Base-by-base conservation (phyloP, 768 basidiomycete species). In the Kwoniella mangroviensis region DNA sequence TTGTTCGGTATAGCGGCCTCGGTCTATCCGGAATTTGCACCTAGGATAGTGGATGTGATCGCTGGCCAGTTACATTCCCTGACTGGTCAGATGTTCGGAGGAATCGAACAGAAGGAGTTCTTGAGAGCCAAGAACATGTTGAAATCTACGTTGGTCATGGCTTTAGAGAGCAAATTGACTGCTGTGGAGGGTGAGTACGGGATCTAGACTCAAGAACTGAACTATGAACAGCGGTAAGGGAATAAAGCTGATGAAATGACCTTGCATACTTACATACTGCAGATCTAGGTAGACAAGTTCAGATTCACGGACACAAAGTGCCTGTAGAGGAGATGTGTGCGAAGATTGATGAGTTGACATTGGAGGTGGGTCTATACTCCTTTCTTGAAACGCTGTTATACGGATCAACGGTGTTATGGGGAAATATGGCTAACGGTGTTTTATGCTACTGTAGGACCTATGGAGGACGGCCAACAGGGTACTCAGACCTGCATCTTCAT, bases 121-220 rank as follows among this genome's bases (percentile, higher is more conserved):
- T 85, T 85, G 67, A 87, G 96, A 68, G 95, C 96, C 49, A 94
- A 94, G 86, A 98, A 98, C 79, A 95, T 98, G 86, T 88, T 98
- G 71, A 93, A 93, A 83, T 91, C 90, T 24, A 91, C 89, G 59
- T 84, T 98, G 72, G 92, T 94, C 86, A 98, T 98, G 96, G 92
- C 93, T 2, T 84, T 98, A 55, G 94, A 97, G 84, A 93, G 92
- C 77, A 85, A 91, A 41, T 65, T 77, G 68, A 77, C 78, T 13
- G 79, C 79, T 56, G 82, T 80, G 5, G 87, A 91, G 15, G 83
- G 76, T 79, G 75, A 72, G 82, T 83, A 26, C n/a, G 24, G 21
- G 24, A 13, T 9, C 13, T 57, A 13, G 40, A 34, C 10, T 51
- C 62, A 56, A 34, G 34, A 34, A 34, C 34, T 34, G 34, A 19